Evolutionary conservation across 2,329 filamentous ascomycete species (phyloP), one percentile per base, ranked within the genome.

Genomic region (Leptographium radiaticola): DNA sequence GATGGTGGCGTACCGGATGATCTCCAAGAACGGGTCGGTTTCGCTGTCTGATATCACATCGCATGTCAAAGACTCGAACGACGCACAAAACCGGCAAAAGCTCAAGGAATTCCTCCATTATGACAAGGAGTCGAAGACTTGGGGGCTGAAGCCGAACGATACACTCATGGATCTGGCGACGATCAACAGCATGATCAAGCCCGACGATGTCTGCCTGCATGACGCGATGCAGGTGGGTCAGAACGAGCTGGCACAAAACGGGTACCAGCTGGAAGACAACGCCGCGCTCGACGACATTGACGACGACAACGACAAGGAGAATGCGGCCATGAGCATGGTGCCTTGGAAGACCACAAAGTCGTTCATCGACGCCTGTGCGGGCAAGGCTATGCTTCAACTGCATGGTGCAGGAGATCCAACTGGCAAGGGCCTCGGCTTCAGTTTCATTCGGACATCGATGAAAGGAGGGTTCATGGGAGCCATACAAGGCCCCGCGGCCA

Each of bases 341-440:
- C 93, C 93, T 0, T 98, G 93, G 93, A 89, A 91, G 62, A 91
- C 89, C 0, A 95, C 89, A 52, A 95, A 95, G 70, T 95, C 95
- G 57, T 98, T 98, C 69, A 79, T 96, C 56, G 87, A 96, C 59
- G 93, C 93, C 1, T 91, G 88, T 50, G 84, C 89, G 56, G 89
- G 89, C 56, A 98, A 98, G 66, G 93, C 93, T 4, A 98, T 98
- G 93, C 78, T 98, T 47, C 86, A 90, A 61, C 77, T 98, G 13
- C 90, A 96, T 62, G 93, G 93, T 20, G 88, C 94, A 59, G 93
- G 93, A 54, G 93, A 98, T 65, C 93, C 93, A 4, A 95, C 91
- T 0, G 89, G 89, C 30, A 86, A 90, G 62, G 93, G 93, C 2
- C 83, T 96, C 56, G 93, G 88, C 2, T 95, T 97, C 72, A 96